Evolutionary conservation across 1,284 basidiomycete genomes (phyloP).

Genomic region (Blastosporella zonata): DNA sequence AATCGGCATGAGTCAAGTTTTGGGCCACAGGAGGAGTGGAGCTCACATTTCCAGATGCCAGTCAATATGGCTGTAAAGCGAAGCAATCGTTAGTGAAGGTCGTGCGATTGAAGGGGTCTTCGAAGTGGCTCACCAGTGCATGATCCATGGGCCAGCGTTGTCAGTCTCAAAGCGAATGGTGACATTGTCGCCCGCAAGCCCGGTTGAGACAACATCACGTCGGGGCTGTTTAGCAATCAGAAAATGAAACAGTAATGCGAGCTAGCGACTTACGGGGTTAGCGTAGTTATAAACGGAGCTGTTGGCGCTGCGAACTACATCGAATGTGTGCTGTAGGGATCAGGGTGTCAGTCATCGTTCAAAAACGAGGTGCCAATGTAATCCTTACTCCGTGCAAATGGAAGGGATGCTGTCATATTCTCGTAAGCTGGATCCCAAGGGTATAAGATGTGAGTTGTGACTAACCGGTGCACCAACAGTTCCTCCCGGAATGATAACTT

Average conservation of each 20-base stretch:
- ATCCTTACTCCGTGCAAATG: conserved; percentile 34
- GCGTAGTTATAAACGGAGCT: background rate
- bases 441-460: background rate
- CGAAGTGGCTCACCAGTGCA: background rate
- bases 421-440: background rate
- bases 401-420: conserved; percentile 28
- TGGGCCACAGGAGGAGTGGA: background rate
- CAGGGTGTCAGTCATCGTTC: background rate
- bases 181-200: background rate
- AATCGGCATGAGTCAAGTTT: background rate
- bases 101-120: background rate
- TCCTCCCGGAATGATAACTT: background rate
- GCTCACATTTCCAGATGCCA: background rate
- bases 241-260: background rate
- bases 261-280: background rate
- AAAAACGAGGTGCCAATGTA: background rate
- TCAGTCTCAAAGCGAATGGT: background rate
- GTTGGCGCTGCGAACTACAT: background rate
- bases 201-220: background rate
- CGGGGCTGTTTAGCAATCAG: background rate
- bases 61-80: background rate
- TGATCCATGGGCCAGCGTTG: background rate
- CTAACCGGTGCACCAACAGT: background rate
- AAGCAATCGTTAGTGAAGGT: background rate
- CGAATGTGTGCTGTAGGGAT: background rate